Conservation (phyloP, 495 filamentous ascomycete genomes). For the Aspergillus olivimuriae region DNA sequence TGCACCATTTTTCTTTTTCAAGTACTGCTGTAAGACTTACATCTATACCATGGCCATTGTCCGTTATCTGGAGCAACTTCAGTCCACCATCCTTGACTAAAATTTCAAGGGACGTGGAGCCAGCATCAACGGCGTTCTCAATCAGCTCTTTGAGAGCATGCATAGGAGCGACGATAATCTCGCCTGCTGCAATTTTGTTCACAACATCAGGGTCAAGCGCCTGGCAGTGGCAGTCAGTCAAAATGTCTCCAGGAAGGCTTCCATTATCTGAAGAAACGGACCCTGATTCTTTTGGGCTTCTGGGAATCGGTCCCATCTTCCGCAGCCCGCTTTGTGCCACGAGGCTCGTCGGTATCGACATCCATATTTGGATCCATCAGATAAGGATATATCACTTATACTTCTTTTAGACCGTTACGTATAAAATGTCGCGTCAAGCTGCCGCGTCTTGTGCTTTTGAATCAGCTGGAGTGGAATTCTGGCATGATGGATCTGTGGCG, state of each 20-base stretch:
- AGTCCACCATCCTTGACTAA: conserved; percentile 94
- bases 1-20: neutral
- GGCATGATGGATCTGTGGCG: too few species aligned
- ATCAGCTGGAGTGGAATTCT: too few species aligned
- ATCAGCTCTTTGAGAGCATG: conserved; percentile 97
- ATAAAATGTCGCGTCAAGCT: too few species aligned
- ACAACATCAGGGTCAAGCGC: conserved; percentile 92
- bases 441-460: too few species aligned
- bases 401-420: too few species aligned
- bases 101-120: conserved; percentile 86
- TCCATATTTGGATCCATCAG: too few species aligned
- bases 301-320: conserved; percentile 35
- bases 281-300: conserved; percentile 64
- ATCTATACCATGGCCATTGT: conserved; percentile 96
- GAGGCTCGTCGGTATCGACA: conserved; percentile 31
- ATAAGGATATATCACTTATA: too few species aligned
- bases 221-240: conserved; percentile 30
- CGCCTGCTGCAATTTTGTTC: conserved; percentile 98
- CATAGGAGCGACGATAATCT: conserved; percentile 97
- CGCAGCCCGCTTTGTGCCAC: conserved; percentile 60
- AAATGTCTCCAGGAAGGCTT: neutral
- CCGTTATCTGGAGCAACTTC: conserved; percentile 93
- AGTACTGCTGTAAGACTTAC: conserved; percentile 52
- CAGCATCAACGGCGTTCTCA: conserved; percentile 96
- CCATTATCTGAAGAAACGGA: conserved; percentile 7